Conservation (phyloP, 805 yeast species). For the Metschnikowia continentalis region DNA sequence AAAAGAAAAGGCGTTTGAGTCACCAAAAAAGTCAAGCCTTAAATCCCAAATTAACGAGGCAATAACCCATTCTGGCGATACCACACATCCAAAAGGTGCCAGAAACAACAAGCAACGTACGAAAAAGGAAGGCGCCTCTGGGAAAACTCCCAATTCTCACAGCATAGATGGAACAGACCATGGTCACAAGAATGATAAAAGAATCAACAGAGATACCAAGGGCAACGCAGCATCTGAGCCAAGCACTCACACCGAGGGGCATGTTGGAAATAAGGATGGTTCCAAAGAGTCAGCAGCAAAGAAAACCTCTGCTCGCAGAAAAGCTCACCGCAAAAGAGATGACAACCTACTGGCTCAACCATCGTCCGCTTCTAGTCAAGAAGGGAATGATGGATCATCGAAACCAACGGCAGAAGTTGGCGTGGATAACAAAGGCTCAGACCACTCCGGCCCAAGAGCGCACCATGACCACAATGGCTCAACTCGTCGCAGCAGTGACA, state of each 20-base stretch:
- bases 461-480: neutral
- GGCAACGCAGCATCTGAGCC: neutral
- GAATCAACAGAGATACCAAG: neutral
- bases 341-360: neutral
- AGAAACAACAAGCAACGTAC: neutral
- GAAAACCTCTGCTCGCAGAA: neutral
- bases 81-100: neutral
- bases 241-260: neutral
- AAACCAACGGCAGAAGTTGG: neutral
- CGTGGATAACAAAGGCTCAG: neutral
- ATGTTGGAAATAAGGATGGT: neutral
- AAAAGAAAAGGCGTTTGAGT: neutral
- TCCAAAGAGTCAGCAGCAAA: neutral
- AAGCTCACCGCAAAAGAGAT: neutral
- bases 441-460: neutral
- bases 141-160: neutral
- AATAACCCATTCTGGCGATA: neutral
- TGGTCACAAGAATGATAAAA: neutral
- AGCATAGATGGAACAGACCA: neutral
- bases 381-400: neutral
- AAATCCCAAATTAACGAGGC: neutral
- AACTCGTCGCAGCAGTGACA: neutral
- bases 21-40: neutral
- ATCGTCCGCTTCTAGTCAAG: neutral
- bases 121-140: neutral